phyloP scores from a whole-genome alignment of 169 alveolate genomes.

The Plasmodium cynomolgi region DNA sequence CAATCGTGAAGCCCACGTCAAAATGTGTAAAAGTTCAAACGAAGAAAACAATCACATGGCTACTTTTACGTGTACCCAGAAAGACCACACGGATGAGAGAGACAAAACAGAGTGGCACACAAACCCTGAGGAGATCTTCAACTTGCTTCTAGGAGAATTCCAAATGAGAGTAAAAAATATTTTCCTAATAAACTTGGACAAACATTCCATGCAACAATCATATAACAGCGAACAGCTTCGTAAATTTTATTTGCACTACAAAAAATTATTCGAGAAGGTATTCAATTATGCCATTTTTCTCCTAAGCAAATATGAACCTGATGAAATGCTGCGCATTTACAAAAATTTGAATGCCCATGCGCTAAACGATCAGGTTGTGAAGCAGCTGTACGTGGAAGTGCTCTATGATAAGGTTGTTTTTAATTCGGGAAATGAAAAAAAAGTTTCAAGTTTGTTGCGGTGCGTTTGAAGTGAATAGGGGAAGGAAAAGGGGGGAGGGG shows the following conservation, averaged over 20 bases:
- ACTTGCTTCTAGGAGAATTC: constrained; percentile 22
- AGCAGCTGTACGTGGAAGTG: constrained; percentile 26
- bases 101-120: neutral
- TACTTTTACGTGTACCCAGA: neutral
- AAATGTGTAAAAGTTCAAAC: neutral
- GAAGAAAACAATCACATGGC: neutral
- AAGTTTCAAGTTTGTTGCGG: constrained; percentile 27
- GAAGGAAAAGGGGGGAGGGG: neutral
- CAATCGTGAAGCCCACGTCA: neutral
- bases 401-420: constrained; percentile 43
- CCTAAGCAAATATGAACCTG: constrained; percentile 41
- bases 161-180: constrained; percentile 38
- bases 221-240: constrained; percentile 36
- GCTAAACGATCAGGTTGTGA: constrained; percentile 26
- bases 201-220: constrained; percentile 14
- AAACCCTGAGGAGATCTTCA: constrained; percentile 7
- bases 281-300: constrained; percentile 54
- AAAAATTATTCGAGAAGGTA: constrained; percentile 40
- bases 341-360: constrained; percentile 26
- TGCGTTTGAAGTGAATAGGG: neutral
- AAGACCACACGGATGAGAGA: neutral
- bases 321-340: constrained; percentile 34
- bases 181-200: constrained; percentile 20
- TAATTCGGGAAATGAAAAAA: constrained; percentile 27
- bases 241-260: constrained; percentile 28